Evolutionary conservation across 257 asterid species (phyloP), one percentile per base, ranked within the genome.

Genomic region (Prunella vulgaris): DNA sequence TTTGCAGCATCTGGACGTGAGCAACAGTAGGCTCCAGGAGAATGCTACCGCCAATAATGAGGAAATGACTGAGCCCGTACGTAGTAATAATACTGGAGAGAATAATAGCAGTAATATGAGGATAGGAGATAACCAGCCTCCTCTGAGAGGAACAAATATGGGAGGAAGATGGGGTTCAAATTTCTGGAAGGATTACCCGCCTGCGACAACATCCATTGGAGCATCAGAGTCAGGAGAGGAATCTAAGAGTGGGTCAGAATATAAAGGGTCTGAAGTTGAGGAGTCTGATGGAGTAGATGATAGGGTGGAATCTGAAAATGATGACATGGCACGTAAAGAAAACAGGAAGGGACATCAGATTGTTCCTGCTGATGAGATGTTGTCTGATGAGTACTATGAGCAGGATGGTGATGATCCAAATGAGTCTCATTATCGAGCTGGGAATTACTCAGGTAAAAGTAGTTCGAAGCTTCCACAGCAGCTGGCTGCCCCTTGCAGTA

Each of bases 361-460:
- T 70, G 94, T 87, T 70, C 93, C 93, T 18, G 91, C 80, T 2
- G 98, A 94, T 79, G 99, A 94, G 75, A 89, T 92, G 98, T 74
- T 87, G 78, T 93, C 98, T 46, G 99, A 94, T 78, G 99, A 94
- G 80, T 94, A 94, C 83, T 94, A 94, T 51, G 98, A 91, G 84
- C 98, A 86, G 88, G 98, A 94, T 64, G 96, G 95, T 48, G 94
- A 91, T 80, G 95, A 91, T 61, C 90, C 76, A 44, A 85, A 83
- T 32, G 97, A 91, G 77, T 76, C 95, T 17, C 89, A 85, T 81
- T 87, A 69, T 52, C 78, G 87, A 78, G 79, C 77, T 54, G 60
- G 51, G 68, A 91, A 86, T 68, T 80, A 76, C 51, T 63, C 93
- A 33, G 76, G 85, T 69, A 75, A 93, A 60, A 83, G 75, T 78